These are phyloP conservation scores for Andrographis paniculata DNA, from an alignment of 305 asterid genomes.

Conservation along the genomic window DNA sequence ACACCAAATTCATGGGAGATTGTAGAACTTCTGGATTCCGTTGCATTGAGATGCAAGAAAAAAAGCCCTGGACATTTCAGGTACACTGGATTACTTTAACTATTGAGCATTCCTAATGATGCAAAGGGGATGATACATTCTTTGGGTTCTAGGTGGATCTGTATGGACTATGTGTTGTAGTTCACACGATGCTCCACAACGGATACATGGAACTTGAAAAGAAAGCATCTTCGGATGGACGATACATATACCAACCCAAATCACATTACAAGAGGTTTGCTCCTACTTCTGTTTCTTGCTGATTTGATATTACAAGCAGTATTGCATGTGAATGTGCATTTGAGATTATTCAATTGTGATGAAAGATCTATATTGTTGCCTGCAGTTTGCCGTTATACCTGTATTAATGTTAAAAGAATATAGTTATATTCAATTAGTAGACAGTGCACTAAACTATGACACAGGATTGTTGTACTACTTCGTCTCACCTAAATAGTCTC, in stretches of 20 bases:
- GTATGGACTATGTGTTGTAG: slow-evolving; percentile 80
- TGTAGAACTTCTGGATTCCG: slow-evolving; percentile 93
- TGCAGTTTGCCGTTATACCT: no score
- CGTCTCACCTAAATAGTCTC: no score
- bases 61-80: slow-evolving; percentile 88
- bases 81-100: slow-evolving; percentile 16
- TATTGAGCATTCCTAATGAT: no score
- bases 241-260: slow-evolving; percentile 58
- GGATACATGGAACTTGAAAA: slow-evolving; percentile 77
- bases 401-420: no score
- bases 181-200: slow-evolving; percentile 80
- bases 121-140: background rate
- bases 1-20: slow-evolving; percentile 67
- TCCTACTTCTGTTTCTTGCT: background rate
- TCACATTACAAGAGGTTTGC: slow-evolving; percentile 57
- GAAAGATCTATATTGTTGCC: background rate
- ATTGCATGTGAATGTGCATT: background rate
- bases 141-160: slow-evolving; percentile 52
- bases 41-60: slow-evolving; percentile 90
- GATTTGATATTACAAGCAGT: no score
- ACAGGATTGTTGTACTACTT: no score
- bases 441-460: no score
- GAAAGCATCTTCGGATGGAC: slow-evolving; percentile 39
- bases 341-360: no score
- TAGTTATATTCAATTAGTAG: no score